phyloP scores from a whole-genome alignment of 1,284 basidiomycete genomes.

The Marasmius oreades region DNA sequence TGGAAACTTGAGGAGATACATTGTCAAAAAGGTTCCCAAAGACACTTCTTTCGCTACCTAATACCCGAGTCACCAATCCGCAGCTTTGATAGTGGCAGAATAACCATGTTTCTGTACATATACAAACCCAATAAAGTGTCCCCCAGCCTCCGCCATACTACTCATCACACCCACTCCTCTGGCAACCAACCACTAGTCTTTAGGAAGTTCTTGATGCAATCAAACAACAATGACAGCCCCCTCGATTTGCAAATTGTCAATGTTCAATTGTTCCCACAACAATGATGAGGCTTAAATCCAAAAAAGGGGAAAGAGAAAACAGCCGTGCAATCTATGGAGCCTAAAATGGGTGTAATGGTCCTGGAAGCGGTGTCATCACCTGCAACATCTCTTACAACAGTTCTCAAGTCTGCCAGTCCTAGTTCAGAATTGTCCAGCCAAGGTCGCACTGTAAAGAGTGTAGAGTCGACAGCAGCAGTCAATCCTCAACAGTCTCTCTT shows the following conservation, averaged over 20 bases:
- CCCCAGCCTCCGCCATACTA: no score
- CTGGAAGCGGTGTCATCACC: neutral
- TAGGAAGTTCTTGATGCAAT: no score
- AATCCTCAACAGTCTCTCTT: neutral
- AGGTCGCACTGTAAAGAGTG: neutral
- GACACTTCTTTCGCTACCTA: constrained; percentile 5
- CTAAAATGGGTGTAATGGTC: neutral
- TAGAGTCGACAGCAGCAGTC: no score
- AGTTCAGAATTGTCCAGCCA: neutral
- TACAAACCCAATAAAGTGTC: no score
- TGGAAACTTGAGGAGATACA: constrained; percentile 9
- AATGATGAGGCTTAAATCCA: neutral
- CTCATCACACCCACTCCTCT: no score
- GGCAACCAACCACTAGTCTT: no score
- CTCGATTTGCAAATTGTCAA: neutral
- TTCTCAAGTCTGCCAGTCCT: neutral
- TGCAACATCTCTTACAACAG: neutral
- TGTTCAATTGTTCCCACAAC: neutral
- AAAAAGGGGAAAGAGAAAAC: neutral
- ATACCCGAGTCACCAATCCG: neutral
- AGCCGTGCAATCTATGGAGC: neutral
- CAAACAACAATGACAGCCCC: neutral
- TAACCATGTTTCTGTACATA: no score
- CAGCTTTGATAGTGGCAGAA: neutral
- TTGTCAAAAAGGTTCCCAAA: constrained; percentile 33